Base-by-base conservation (phyloP, 2,329 filamentous ascomycete genomes). In the Diaporthe ilicicola region DNA sequence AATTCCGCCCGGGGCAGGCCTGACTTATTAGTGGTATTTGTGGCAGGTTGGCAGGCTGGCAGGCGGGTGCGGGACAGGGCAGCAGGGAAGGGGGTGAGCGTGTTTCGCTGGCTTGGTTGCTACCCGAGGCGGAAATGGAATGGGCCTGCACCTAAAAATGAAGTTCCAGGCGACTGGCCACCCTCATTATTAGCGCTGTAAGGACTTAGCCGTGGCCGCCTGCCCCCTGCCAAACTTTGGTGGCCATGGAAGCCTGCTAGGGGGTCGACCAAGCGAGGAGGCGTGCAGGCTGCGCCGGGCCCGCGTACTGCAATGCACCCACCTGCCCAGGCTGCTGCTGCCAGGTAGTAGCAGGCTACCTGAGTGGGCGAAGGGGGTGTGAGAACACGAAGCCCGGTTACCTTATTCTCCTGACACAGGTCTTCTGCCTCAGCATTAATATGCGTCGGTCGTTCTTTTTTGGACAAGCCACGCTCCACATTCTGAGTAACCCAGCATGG, bases 111-210 rank as follows among this genome's bases (percentile, higher is more conserved):
- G 59, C 59, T 50, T 50, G 39, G 59, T 34, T 64, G 42, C 59
- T 64, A 64, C 59, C 44, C 59, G 59, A 64, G 59, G 59, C 59
- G 59, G 59, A 64, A 50, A 64, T 64, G 59, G 44, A 64, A 64
- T 50, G 44, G 59, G 22, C 59, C 59, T 64, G 59, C 59, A 64
- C 59, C 59, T 64, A 64, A 64, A 50, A 64, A 64, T 50, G 59
- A 64, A 64, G 44, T 50, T 50, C 59, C 59, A 62, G 59, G 59
- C 59, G 59, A 62, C 42, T 24, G 42, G 42, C 42, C 24, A 27
- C 44, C 59, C 19, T 37, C 59, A 13, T 24, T 29, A 17, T 48
- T 64, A 37, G 59, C 59, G 44, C 29, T 64, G 59, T 13, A 5
- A 62, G 56, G 55, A 61, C 37, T n/a, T 29, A 13, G 24, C 55